Conservation (phyloP, 805 yeast species). For the Metschnikowia matae region DNA sequence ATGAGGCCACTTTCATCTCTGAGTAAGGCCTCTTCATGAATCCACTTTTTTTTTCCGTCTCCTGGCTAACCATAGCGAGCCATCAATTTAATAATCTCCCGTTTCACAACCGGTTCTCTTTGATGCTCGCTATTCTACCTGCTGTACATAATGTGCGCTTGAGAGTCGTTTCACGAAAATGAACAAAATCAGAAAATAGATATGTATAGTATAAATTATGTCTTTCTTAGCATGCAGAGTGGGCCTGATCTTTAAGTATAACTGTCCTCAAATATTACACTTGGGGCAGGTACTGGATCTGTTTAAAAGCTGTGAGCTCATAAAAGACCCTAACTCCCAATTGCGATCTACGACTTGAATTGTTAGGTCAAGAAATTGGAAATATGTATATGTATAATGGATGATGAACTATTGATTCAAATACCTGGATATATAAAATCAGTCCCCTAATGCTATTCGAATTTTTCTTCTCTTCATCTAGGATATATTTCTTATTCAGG, state of each 20-base stretch:
- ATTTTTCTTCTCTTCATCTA: no score
- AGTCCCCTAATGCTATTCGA: no score
- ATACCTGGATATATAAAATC: no score
- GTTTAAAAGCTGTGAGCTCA: no score
- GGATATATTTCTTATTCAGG: no score
- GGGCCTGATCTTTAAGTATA: background rate
- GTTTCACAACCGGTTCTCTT: background rate
- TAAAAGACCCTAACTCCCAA: no score
- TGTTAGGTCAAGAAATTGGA: no score
- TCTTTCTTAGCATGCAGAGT: no score
- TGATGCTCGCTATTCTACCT: background rate
- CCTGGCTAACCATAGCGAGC: background rate
- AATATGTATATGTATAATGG: no score
- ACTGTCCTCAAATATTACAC: background rate
- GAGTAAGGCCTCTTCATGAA: constrained; percentile 22
- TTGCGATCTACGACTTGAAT: no score
- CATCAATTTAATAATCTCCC: background rate
- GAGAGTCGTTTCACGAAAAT: background rate
- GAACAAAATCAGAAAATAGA: background rate
- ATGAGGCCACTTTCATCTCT: constrained; percentile 76
- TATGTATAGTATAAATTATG: background rate
- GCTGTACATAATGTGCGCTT: background rate
- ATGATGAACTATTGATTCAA: no score
- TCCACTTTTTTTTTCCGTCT: background rate
- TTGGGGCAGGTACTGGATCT: no score